Base-by-base conservation (phyloP, 495 filamentous ascomycete species). In the Massariosphaeria phaeospora region DNA sequence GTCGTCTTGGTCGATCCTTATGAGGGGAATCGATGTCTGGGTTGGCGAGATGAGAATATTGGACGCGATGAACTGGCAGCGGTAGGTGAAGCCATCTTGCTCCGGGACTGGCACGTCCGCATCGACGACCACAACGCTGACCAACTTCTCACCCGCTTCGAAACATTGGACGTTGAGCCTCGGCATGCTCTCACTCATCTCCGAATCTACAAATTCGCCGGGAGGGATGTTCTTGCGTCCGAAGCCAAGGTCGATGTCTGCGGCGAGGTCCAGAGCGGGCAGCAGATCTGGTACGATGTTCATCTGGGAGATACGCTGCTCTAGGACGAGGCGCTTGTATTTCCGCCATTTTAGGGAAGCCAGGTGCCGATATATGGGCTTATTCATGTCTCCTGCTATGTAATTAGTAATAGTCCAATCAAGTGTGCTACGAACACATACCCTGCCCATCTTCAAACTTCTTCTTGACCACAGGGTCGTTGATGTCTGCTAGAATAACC, bases 361-460 rank as follows among this genome's bases (percentile, higher is more conserved):
- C 41, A 97, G 81, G 67, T 85, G 84, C 33, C 91, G 88, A 75
- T 99, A 99, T 67, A 99, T 86, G 31, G 93, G 94, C 70, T 95
- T 93, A 72, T 81, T 84, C 91, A 96, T 91, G 66, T 96, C 89
- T 43, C 88, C 89, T 96, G 31, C 33, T 45, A 8, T 23, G 12
- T 13, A 43, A 18, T 49, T n/a, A 57, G 15, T 27, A 7, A 36
- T 21, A 1, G n/a, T 13, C n/a, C 12, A 36, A 13, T 24, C 4
- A 9, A 18, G 15, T 6, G 10, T 31, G 23, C 2, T 1, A 25
- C 20, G 6, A 4, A 40, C 2, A 69, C 79, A 67, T 73, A 96
- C 93, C 89, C 61, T 80, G 70, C 11, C 91, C 90, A 75, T 96
- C 89, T 66, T 99, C 93, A 64, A 96, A 96, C 58, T 80, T 86